Conservation (phyloP, 768 basidiomycete genomes). For the Lentinula detonsa region DNA sequence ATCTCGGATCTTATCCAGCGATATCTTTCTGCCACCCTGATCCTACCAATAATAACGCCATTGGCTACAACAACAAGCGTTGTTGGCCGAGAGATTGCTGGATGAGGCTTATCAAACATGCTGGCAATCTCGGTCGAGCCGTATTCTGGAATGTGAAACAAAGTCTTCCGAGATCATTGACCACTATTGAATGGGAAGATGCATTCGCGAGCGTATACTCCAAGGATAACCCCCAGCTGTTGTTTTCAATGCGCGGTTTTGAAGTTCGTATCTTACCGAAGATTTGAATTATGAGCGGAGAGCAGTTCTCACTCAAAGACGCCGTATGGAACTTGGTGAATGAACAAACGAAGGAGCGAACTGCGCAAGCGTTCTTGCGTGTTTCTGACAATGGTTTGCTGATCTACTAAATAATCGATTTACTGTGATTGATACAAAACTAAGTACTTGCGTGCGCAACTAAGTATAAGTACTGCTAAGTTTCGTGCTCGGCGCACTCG, state of each 20-base stretch:
- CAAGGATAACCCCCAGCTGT: conserved; percentile 92
- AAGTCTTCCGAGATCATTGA: conserved; percentile 88
- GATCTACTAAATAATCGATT: not conserved
- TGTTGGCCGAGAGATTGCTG: conserved; percentile 99
- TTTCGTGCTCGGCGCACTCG: too few species aligned
- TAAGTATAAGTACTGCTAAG: too few species aligned
- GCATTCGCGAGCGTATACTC: conserved; percentile 97
- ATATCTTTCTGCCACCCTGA: conserved; percentile 95
- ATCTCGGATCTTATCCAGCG: conserved; percentile 96
- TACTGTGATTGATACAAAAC: too few species aligned
- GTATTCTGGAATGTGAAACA: conserved; percentile 99
- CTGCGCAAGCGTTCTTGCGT: conserved; percentile 95
- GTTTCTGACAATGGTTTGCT: conserved; percentile 85
- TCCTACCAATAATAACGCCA: conserved; percentile 98
- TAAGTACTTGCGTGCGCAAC: too few species aligned
- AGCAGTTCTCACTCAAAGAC: conserved; percentile 95
- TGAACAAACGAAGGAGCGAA: conserved; percentile 95
- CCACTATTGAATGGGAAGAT: conserved; percentile 99
- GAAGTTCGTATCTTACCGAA: conserved; percentile 97
- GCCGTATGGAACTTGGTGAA: conserved; percentile 97
- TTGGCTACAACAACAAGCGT: conserved; percentile 98
- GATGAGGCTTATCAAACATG: conserved; percentile 98
- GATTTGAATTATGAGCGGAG: conserved; percentile 90
- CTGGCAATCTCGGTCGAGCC: conserved; percentile 95
- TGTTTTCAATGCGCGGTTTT: conserved; percentile 99